phyloP scores from a whole-genome alignment of 768 basidiomycete species.

The Gloeopeniophorella convolvens region DNA sequence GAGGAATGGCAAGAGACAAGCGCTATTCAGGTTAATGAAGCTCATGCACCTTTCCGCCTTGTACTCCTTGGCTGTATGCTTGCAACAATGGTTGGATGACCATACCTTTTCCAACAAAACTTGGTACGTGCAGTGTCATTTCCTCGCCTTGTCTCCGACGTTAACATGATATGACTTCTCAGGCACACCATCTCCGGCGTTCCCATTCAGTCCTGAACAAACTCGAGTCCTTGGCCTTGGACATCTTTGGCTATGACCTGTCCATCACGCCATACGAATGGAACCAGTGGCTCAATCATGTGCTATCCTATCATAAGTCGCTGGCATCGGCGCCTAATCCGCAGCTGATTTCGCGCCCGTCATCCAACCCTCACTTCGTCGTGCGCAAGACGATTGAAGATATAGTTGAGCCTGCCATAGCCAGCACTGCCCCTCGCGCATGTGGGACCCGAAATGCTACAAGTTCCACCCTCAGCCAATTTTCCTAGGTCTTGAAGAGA shows the following conservation, averaged over 20 bases:
- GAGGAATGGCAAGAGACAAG: slow-evolving; percentile 33
- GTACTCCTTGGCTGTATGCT: slow-evolving; percentile 79
- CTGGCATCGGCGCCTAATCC: slow-evolving; percentile 52
- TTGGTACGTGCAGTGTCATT: slow-evolving; percentile 45
- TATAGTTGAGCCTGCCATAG: slow-evolving; percentile 46
- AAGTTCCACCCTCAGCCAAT: slow-evolving; percentile 49
- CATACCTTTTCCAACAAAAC: slow-evolving; percentile 89
- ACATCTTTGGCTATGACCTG: slow-evolving; percentile 64
- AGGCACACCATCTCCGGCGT: slow-evolving; percentile 81
- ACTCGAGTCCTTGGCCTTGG: slow-evolving; percentile 64
- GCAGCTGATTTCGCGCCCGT: slow-evolving; percentile 76
- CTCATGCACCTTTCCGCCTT: slow-evolving; percentile 62
- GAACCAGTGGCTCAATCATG: slow-evolving; percentile 64
- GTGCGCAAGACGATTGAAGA: slow-evolving; percentile 66
- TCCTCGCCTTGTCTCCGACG: neutral
- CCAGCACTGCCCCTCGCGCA: slow-evolving; percentile 13
- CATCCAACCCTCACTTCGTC: slow-evolving; percentile 60
- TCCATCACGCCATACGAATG: slow-evolving; percentile 59
- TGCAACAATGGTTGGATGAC: slow-evolving; percentile 84
- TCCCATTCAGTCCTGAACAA: slow-evolving; percentile 63
- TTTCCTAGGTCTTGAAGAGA: slow-evolving; percentile 66
- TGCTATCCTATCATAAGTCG: slow-evolving; percentile 59
- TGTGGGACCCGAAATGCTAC: slow-evolving; percentile 20
- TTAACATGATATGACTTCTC: neutral
- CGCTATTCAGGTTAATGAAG: slow-evolving; percentile 47